Evolutionary conservation across 1,284 basidiomycete genomes (phyloP), one percentile per base, ranked within the genome.

Genomic region (Coniferiporia weirii): DNA sequence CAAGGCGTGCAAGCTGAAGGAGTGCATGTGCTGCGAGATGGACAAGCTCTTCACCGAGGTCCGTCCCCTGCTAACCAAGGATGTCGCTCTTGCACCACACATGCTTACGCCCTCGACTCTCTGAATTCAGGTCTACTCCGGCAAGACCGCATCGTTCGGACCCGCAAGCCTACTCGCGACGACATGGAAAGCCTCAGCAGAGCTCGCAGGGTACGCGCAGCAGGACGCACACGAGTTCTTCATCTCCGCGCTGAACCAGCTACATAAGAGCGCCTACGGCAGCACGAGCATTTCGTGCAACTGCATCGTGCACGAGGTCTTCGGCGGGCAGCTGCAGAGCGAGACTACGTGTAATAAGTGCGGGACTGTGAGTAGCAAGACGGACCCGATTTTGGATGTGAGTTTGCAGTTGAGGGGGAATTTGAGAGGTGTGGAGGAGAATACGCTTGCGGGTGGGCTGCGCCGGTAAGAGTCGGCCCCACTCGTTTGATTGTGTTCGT

Each of bases 141-240:
- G 83, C 6, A 83, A 87, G 62, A 72, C 76, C n/a, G 70, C 77
- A 0, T 86, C 94, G 0, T 90, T 85, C 66, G 94, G 91, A 0
- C 95, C 96, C 0, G 85, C 88, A 1, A 85, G 86, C 2, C 90
- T 98, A 71, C 81, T 98, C 10, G 82, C 87, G 45, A 87, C 89
- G 40, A 91, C 91, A 54, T 98, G 95, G 95, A 85, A 88, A 64
- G 85, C 87, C 27, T 88, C 88, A 2, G 72, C 85, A 0, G 93
- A 96, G 65, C 77, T 98, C 3, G 85, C 93, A 7, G 93, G 93
- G 1, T 91, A 98, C 66, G 86, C 92, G 0, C 96, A 99, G 71
- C 96, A 98, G 68, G 95, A 95, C 64, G 92, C 93, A 0, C 93
- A 96, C 73, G 93, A 95, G 72, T 92, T 90, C 70, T 93, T 95